phyloP scores from a whole-genome alignment of 2,329 filamentous ascomycete species.

The Sporothrix pallida region DNA sequence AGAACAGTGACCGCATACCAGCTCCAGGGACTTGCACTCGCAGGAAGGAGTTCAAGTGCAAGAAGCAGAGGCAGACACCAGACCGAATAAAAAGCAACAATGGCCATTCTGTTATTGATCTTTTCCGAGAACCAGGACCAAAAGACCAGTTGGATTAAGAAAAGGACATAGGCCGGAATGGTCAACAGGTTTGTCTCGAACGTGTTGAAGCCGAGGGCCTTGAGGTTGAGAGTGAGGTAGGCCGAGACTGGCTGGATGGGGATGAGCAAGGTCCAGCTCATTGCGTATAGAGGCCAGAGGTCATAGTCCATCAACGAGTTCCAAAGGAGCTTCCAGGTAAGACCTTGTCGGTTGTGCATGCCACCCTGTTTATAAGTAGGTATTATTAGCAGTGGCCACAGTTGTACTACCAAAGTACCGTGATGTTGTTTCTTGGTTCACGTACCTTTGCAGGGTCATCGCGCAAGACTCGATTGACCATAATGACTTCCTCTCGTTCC shows the following conservation, averaged over 20 bases:
- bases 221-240: conserved; percentile 33
- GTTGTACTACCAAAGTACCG: too few relatives aligned
- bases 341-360: conserved; percentile 58
- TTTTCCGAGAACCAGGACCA: conserved; percentile 47
- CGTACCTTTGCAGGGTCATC: conserved; percentile 62
- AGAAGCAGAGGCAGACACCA: conserved; percentile 12
- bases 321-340: conserved; percentile 37
- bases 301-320: conserved; percentile 32
- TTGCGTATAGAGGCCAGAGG: conserved; percentile 34
- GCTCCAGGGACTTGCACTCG: conserved; percentile 51
- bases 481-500: conserved; percentile 61
- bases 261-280: conserved; percentile 30
- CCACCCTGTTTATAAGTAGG: conserved; percentile 40
- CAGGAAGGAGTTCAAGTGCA: conserved; percentile 44
- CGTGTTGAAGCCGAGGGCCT: conserved; percentile 32
- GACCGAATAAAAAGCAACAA: background rate
- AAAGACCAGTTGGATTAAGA: conserved; percentile 52
- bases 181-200: conserved; percentile 36
- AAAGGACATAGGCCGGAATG: conserved; percentile 41
- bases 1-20: conserved; percentile 47
- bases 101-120: conserved; percentile 7
- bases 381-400: too few relatives aligned
- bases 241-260: conserved; percentile 19
- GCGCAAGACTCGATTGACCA: conserved; percentile 61
- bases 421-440: background rate